Base-by-base conservation (phyloP, 1,139 yeast genomes). In the Pichia inconspicua region DNA sequence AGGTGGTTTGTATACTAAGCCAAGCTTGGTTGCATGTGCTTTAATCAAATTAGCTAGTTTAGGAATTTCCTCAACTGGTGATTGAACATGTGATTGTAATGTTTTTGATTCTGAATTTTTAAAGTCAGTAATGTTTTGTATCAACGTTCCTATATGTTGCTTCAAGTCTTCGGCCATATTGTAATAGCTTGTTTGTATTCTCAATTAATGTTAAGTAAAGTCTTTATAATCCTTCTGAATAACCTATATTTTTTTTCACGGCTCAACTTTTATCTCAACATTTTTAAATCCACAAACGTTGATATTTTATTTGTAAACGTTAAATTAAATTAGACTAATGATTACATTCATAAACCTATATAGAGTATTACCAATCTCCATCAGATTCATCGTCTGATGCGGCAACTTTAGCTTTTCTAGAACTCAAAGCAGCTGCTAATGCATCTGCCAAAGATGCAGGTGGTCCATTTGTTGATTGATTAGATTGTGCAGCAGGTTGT, bases 381-480 rank as follows among this genome's bases (percentile, higher is more conserved):
- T 87, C 95, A 53, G 81, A 86, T 56, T 90, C 97, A 55, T 85
- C 95, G 58, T 88, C 96, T 58, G 90, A 84, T 37, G 76, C 80
- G 1, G 89, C 78, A 10, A 90, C 95, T 63, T 87, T 88, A 34
- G 77, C 80, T 68, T 90, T 90, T 59, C 97, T 76, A 53, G 80
- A 78, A 58, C 74, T 84, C 56, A 90, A 73, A 1, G 97, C 97
- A 28, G 84, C 86, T 4, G 95, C 90, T 48, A 90, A 71, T 0
- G 64, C 59, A 41, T 57, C 60, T 12, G 58, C 58, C 47, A 89
- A 69, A 42, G 78, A 74, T 2, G 77, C 82, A 3, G 82, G 82
- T 48, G 68, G 75, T 2, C 78, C 66, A 3, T n/a, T 14, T 5
- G 25, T 12, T 25, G 68, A 66, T 12, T 70, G 70, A 4, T 71